Evolutionary conservation across 352 stramenopile species (phyloP), one percentile per base, ranked within the genome.

Genomic region (Pythium rhizo-oryzae): DNA sequence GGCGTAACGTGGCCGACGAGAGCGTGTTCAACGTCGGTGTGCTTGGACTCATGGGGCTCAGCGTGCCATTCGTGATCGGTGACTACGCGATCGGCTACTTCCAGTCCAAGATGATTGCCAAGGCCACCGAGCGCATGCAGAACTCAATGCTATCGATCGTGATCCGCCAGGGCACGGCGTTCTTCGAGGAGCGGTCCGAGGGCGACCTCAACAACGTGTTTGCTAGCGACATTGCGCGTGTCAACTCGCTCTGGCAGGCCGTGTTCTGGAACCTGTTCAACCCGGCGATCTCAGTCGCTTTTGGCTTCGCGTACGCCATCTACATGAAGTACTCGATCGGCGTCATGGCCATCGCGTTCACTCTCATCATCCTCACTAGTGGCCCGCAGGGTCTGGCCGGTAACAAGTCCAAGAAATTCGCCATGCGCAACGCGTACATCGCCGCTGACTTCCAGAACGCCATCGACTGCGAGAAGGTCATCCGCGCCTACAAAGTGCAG

Each of bases 81-180:
- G 82, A 96, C 73, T 94, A 94, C 69, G 77, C 82, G 2, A 87
- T 96, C 39, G 89, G 89, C 46, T 95, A 92, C 68, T 96, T 96
- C 75, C 89, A 96, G 74, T 93, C 85, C 60, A 96, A 96, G 57
- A 96, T 96, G 89, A 96, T 96, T 58, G 85, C 87, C 28, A 96
- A 95, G 72, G 89, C 89, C 15, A 95, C 86, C 0, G 85, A 94
- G 53, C 80, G 76, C 56, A 80, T 96, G 70, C 87, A 96, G 65
- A 81, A 69, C 44, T 82, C 74, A n/a, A 60, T 96, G 56, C 77
- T 96, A 2, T 74, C 88, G 56, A 96, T 89, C 61, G 92, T 96
- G 44, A 60, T 96, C 21, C 84, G 79, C 57, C 89, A 96, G 58
- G 72, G 85, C 61, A 93, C 87, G 12, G 67, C 78, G 39, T 96